Base-by-base conservation (phyloP, 2,329 filamentous ascomycete species). In the Alternaria sp. region DNA sequence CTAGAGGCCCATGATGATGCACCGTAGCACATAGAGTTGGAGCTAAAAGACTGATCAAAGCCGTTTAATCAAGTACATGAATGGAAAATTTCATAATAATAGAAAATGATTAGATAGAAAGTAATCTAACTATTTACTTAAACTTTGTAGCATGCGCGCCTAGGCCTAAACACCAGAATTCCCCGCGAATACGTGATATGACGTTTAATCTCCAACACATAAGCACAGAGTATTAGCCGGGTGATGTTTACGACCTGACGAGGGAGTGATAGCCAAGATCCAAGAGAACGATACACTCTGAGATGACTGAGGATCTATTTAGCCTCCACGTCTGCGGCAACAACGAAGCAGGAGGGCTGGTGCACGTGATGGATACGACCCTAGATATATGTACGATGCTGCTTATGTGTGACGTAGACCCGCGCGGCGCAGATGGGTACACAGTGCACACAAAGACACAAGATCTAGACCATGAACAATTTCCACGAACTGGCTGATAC, bases 401-500 rank as follows among this genome's bases (percentile, higher is more conserved):
- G 44, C 31, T 31, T 31, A 48, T 21, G 14, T 48, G 44, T 48
- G 29, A 48, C 44, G 44, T 24, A 48, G 31, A 33, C 13, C 13
- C 40, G 17, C 21, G 7, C 23, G 23, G 28, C 28, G 21, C n/a
- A 31, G 42, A 33, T 29, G 11, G 44, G 34, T 39, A 52, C 29
- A 36, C 54, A 45, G 8, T 46, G 4, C 51, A 21, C 39, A 56
- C n/a, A 34, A 48, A 56, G 39, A 34, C 39, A 51, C 45, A 28
- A 34, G 14, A 39, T 52, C 33, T 33, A 34, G 52, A 37, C 48
- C 53, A 42, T 45, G 41, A 50, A 37, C 24, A 54, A 54, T 48
- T 61, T 62, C 50, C 56, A 60, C 52, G 50, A 63, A 60, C 60
- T 66, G 64, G 62, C 65, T 59, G 54, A 68, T 65, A 73, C 69